Conservation (phyloP, 352 stramenopile species). For the Globisporangium cystogenes region DNA sequence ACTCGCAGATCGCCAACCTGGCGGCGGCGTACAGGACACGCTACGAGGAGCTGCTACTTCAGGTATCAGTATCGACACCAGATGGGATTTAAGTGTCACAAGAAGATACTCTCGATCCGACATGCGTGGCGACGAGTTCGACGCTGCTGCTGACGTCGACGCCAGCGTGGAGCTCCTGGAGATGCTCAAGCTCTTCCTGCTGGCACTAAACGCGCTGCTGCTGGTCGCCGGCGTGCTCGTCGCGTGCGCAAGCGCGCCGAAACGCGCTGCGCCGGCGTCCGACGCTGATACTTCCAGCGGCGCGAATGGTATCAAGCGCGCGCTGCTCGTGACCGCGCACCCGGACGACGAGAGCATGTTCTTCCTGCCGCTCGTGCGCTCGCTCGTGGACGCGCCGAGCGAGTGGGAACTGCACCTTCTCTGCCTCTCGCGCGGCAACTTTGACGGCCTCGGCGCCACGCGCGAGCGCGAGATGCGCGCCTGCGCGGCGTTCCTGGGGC, state of each 20-base stretch:
- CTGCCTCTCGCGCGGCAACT: constrained; percentile 91
- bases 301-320: constrained; percentile 24
- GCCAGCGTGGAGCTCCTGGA: constrained; percentile 31
- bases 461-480: constrained; percentile 79
- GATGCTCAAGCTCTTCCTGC: constrained; percentile 49
- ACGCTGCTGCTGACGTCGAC: not conserved
- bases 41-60: constrained; percentile 35
- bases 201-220: constrained; percentile 54
- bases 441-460: constrained; percentile 83
- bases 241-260: constrained; percentile 16
- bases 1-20: constrained; percentile 46
- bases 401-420: constrained; percentile 78
- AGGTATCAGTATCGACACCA: too few relatives aligned
- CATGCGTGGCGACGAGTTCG: too few relatives aligned
- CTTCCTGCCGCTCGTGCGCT: constrained; percentile 89
- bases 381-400: constrained; percentile 17
- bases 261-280: not conserved
- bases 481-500: constrained; percentile 45
- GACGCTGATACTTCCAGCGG: not conserved
- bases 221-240: constrained; percentile 39
- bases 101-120: too few relatives aligned
- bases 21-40: constrained; percentile 30
- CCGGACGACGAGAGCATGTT: constrained; percentile 98
- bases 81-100: not conserved
- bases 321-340: constrained; percentile 91